Evolutionary conservation across 148 eudicot species (phyloP).

Genomic region (Heliamphora exappendiculata): DNA sequence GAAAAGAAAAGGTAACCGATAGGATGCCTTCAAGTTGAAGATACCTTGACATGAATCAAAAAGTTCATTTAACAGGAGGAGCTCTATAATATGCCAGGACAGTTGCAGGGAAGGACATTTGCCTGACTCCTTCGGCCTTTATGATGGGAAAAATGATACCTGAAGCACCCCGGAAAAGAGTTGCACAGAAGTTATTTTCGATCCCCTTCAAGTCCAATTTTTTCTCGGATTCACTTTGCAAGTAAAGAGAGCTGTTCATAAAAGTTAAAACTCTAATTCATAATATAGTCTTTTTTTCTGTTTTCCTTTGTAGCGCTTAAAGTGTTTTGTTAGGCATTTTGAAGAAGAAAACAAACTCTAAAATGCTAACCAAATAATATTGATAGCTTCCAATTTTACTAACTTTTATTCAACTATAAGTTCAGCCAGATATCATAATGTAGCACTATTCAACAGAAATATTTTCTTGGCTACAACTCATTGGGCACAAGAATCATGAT

Average conservation of each 20-base stretch:
- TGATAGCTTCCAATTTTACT: not conserved
- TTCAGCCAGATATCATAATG: too few relatives aligned
- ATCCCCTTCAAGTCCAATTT: not conserved
- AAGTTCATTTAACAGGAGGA: conserved; percentile 22
- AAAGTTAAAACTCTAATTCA: not conserved
- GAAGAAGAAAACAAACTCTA: too few relatives aligned
- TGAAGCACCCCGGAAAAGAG: conserved; percentile 39
- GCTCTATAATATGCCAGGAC: conserved; percentile 52
- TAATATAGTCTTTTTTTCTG: not conserved
- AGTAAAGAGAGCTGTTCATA: not conserved
- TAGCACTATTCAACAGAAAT: too few relatives aligned
- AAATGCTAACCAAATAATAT: not conserved
- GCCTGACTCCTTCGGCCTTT: conserved; percentile 61
- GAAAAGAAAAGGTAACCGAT: not conserved
- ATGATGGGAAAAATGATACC: conserved; percentile 65
- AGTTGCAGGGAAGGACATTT: conserved; percentile 64
- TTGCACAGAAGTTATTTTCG: not conserved
- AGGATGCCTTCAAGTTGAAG: not conserved
- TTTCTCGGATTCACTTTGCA: not conserved
- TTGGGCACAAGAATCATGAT: too few relatives aligned
- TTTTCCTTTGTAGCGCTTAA: not conserved
- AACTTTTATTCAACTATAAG: too few relatives aligned
- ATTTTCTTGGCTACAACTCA: too few relatives aligned
- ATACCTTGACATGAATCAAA: not conserved
- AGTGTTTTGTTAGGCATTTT: not conserved